Conservation (phyloP, 1,139 yeast genomes). For the Protomyces lactucae-debilis region DNA sequence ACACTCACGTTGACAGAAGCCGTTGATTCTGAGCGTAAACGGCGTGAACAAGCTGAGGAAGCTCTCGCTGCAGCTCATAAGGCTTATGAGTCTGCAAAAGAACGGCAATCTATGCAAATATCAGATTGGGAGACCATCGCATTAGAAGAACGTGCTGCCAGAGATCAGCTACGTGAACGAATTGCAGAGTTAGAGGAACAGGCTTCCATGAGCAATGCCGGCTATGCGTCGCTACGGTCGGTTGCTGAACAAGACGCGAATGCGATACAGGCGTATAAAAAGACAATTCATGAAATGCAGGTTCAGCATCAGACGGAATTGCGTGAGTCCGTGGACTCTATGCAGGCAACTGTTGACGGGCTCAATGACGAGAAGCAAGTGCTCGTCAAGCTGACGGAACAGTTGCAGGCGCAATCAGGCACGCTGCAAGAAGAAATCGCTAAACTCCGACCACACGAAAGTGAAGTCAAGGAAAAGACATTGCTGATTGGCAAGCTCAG, state of each 20-base stretch:
- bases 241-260: constrained; percentile 30
- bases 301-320: constrained; percentile 42
- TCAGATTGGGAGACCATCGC: constrained; percentile 43
- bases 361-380: constrained; percentile 34
- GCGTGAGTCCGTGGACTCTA: constrained; percentile 38
- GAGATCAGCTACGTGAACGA: constrained; percentile 37
- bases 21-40: background rate
- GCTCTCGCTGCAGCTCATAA: background rate
- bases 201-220: constrained; percentile 36
- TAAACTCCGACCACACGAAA: constrained; percentile 43
- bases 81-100: constrained; percentile 29
- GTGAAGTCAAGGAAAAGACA: constrained; percentile 65
- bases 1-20: background rate
- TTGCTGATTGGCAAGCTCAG: constrained; percentile 80
- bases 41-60: background rate
- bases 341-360: constrained; percentile 35
- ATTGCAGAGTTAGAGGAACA: constrained; percentile 50
- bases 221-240: constrained; percentile 32
- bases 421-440: constrained; percentile 37
- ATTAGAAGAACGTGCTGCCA: constrained; percentile 38
- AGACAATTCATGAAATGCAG: constrained; percentile 40
- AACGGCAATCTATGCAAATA: constrained; percentile 43
- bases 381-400: constrained; percentile 34
- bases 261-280: constrained; percentile 34
- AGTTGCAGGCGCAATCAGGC: constrained; percentile 35